Base-by-base conservation (phyloP, 225 moss, liverwort and hornwort genomes). In the Sphagnum contortum region DNA sequence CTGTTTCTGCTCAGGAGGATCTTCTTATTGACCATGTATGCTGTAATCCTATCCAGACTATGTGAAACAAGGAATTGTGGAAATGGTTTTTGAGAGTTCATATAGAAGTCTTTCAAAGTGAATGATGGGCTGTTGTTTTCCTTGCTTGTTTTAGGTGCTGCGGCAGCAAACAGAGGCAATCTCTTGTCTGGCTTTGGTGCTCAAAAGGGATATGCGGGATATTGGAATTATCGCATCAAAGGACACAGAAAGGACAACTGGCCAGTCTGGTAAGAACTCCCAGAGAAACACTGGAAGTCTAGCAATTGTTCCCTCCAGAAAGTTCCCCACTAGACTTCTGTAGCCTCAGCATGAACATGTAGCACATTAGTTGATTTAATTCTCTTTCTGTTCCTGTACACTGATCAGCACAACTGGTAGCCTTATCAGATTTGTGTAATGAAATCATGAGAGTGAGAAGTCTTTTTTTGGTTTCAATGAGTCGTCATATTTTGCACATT, bases 91-190 rank as follows among this genome's bases (percentile, higher is more conserved):
- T 13, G 29, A 29, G 29, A 29, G 29, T 6, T 3, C 57, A 58
- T 58, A 58, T 6, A 14, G 12, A 13, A 29, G 29, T 29, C 29
- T 29, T 29, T 58, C 57, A 58, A 13, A 13, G 8, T 3, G 9
- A 0, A 8, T 61, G 3, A 47, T 45, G 14, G 11, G 61, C 46
- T 45, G 48, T 50, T 6, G 12, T 50, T 2, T 48, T n/a, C 63
- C n/a, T 11, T 9, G 29, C 12, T 48, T 47, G 57, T 48, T 77
- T 14, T 74, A 94, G 91, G 94, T 96, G 29, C 68, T 92, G 72
- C 83, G 88, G 66, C 92, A 96, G 71, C 95, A 92, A 76, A 96
- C 92, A 3, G 88, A 92, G 71, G 92, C 95, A 3, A 90, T 92
- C 75, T 74, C 88, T 5, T 86, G 88, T 55, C 86, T 96, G 45